A percentile compares a stretch with the other conserved stretches of the same genome.
phyloP scores from a whole-genome alignment of 1,139 yeast species.

The Yamadazyma songkhlaensis region DNA sequence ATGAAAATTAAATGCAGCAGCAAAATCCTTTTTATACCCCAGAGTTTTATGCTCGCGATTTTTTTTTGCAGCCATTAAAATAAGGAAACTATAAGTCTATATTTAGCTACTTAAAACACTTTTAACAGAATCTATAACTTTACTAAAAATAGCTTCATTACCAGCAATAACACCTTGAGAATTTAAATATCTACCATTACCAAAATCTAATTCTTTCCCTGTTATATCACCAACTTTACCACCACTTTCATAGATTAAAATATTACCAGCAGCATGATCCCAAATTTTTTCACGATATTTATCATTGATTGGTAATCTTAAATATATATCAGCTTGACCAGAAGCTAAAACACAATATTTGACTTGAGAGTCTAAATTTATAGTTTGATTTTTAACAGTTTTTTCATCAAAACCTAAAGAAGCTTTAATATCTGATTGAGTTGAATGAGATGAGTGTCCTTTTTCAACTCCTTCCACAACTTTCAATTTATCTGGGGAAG shows the following conservation, averaged over 20 bases:
- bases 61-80: conserved; percentile 3
- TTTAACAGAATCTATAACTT: conserved; percentile 59
- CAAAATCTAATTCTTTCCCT: conserved; percentile 75
- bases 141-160: conserved; percentile 56
- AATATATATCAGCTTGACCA: conserved; percentile 90
- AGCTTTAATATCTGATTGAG: conserved; percentile 74
- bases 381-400: conserved; percentile 48
- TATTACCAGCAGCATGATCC: conserved; percentile 98
- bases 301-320: conserved; percentile 77
- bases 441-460: conserved; percentile 89
- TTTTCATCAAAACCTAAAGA: conserved; percentile 44
- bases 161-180: conserved; percentile 95
- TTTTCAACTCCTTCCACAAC: conserved; percentile 97
- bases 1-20: background rate
- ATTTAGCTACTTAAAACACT: conserved; percentile 14
- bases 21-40: background rate
- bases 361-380: conserved; percentile 91
- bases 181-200: conserved; percentile 75
- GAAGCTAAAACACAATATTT: conserved; percentile 88
- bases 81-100: background rate
- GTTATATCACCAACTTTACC: conserved; percentile 84
- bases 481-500: conserved; percentile 48
- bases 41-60: background rate
- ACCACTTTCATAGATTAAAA: conserved; percentile 85
- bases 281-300: conserved; percentile 90